Conservation (phyloP, 306 rosid genomes). For the Sphenostylis stenocarpa region DNA sequence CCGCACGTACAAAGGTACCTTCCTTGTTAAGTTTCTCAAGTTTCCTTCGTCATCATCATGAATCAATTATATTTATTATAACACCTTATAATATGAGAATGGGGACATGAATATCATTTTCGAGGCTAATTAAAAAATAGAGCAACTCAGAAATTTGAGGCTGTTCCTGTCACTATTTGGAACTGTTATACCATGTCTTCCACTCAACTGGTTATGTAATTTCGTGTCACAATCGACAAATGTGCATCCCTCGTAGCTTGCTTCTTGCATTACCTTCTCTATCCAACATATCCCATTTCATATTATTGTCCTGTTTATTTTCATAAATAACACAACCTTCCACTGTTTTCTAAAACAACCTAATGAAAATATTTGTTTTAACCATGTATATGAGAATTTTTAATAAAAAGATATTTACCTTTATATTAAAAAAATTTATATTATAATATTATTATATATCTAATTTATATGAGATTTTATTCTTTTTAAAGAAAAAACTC, state of each 20-base stretch:
- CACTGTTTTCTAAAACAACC: too few species aligned
- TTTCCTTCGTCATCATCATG: background rate
- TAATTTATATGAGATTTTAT: too few species aligned
- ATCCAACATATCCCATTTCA: background rate
- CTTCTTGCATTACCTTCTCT: constrained; percentile 10
- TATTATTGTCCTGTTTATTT: background rate
- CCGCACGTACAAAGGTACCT: background rate
- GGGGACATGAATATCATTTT: constrained; percentile 39
- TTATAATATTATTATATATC: too few species aligned
- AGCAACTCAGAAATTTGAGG: constrained; percentile 46
- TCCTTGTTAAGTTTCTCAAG: background rate
- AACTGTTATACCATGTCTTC: constrained; percentile 22
- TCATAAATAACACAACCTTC: background rate
- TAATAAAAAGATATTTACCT: too few species aligned
- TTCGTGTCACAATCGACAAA: constrained; percentile 33
- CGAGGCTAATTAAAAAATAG: constrained; percentile 15
- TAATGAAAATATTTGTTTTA: too few species aligned
- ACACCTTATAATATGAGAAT: background rate
- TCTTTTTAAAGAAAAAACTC: too few species aligned
- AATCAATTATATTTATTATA: background rate
- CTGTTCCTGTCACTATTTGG: constrained; percentile 35
- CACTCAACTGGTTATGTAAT: constrained; percentile 23
- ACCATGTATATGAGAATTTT: too few species aligned
- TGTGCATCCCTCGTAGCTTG: constrained; percentile 23
- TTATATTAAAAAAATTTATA: too few species aligned